Evolutionary conservation across 2,329 filamentous ascomycete genomes (phyloP), one percentile per base, ranked within the genome.

Genomic region (Clonostachys chloroleuca): DNA sequence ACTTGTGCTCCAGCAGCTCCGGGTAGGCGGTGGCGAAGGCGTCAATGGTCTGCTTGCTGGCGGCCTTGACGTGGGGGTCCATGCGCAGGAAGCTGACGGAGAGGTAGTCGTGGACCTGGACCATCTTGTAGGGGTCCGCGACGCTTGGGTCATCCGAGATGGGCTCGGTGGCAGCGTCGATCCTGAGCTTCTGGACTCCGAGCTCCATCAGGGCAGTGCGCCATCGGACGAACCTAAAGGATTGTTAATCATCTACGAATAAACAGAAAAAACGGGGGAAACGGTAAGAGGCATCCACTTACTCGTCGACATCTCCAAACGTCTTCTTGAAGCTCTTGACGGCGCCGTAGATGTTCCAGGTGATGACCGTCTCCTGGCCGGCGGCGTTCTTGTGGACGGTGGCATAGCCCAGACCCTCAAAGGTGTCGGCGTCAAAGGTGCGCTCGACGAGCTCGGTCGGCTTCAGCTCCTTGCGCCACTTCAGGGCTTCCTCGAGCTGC

Each of bases 41-140:
- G 51, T 87, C 78, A 64, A 96, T 95, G 42, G 89, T 92, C 70
- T 92, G 83, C 59, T 83, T 84, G 53, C 83, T 87, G 14, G 89
- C 87, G 5, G 83, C 77, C 66, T 88, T 91, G 67, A 94, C 84
- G 48, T 78, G 74, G 1, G 87, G 80, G 48, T 92, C 86, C 73
- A 89, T 84, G 50, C 89, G 84, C 56, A 96, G 76, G 76, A 96
- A 96, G 60, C 84, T 89, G 62, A 95, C 84, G 52, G 83, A 85
- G 57, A 88, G 81, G 75, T 96, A 96, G 73, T 97, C 92, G 70
- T 97, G 92, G 30, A 96, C 84, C 68, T 96, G 92, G 58, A 89
- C 80, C 73, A 95, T 91, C 68, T 92, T 89, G 71, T 96, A 95
- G 1, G 87, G 89, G 61, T 96, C 92, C 54, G 80, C 73, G 52